phyloP scores from a whole-genome alignment of 2,329 filamentous ascomycete genomes.

The Elsinoe fawcettii region DNA sequence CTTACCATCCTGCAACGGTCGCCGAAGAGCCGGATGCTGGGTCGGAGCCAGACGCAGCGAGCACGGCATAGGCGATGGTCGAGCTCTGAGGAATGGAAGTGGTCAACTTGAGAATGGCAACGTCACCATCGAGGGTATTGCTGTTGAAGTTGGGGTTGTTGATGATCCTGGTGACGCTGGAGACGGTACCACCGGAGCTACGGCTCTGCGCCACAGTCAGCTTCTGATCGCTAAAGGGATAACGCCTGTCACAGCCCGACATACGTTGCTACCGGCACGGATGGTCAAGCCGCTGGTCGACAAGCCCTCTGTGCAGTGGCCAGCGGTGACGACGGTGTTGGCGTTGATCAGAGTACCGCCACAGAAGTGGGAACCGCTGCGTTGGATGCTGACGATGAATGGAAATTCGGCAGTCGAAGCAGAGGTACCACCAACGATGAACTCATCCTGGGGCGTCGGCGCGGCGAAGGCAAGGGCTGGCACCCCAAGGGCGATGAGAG shows the following conservation, averaged over 20 bases:
- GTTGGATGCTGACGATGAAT: slow-evolving; percentile 8
- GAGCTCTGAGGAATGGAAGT: not conserved
- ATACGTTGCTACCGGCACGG: slow-evolving; percentile 1
- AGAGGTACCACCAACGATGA: slow-evolving; percentile 3
- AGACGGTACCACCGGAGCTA: not conserved
- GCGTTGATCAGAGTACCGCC: slow-evolving; percentile 4
- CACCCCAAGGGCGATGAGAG: not conserved
- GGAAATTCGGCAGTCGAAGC: not conserved
- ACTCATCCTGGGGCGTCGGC: not conserved
- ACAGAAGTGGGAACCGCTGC: slow-evolving; percentile 10
- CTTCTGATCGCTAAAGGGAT: not conserved
- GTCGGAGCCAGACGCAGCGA: not conserved
- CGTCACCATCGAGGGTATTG: not conserved
- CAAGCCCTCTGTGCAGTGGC: not conserved
- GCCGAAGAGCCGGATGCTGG: not conserved
- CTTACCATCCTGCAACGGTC: not conserved
- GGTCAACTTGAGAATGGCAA: slow-evolving; percentile 4
- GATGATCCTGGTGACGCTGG: not conserved
- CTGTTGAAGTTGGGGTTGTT: slow-evolving; percentile 13
- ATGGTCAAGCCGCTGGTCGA: not conserved
- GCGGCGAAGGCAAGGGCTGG: not conserved
- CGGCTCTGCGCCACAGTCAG: not conserved
- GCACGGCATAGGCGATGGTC: not conserved
- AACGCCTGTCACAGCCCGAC: not conserved
- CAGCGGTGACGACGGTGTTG: slow-evolving; percentile 6